These are phyloP conservation scores for Pinus albicaulis DNA, from an alignment of 75 land plant species.

Conservation along the genomic window DNA sequence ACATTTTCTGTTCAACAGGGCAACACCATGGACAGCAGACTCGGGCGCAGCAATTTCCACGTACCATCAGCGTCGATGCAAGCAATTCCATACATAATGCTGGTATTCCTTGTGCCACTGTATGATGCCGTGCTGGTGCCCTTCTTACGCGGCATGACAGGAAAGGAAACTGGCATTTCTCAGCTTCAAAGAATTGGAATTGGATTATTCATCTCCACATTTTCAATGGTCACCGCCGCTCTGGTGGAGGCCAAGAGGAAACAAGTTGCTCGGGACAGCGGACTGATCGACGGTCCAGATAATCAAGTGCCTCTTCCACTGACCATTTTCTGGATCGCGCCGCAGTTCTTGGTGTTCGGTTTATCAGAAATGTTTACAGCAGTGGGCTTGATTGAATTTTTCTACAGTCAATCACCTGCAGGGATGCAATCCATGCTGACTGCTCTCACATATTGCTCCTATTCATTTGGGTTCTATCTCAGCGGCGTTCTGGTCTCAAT, in stretches of 20 bases:
- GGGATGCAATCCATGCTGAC: conserved; percentile 88
- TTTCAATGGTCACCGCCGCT: background rate
- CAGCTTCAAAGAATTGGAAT: conserved; percentile 26
- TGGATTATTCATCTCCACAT: background rate
- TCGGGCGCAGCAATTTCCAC: background rate
- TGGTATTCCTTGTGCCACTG: conserved; percentile 49
- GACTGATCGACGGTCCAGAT: conserved; percentile 19
- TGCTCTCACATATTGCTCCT: conserved; percentile 79
- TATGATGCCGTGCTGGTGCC: conserved; percentile 68
- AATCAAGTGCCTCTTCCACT: conserved; percentile 38
- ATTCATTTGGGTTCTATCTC: conserved; percentile 80
- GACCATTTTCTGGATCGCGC: conserved; percentile 87
- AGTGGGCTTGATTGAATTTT: conserved; percentile 91
- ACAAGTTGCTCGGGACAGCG: conserved; percentile 24
- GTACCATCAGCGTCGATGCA: conserved; percentile 2
- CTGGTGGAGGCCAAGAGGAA: conserved; percentile 11
- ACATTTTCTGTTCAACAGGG: conserved; percentile 11
- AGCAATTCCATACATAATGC: conserved; percentile 38
- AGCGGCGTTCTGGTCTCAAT: conserved; percentile 73
- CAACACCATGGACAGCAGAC: conserved; percentile 7
- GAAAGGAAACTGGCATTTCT: conserved; percentile 44
- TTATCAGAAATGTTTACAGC: conserved; percentile 83
- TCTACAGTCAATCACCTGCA: conserved; percentile 73
- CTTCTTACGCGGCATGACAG: conserved; percentile 45
- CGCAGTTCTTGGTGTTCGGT: conserved; percentile 84